Conservation (phyloP, 2,329 filamentous ascomycete genomes). For the Penicillium sp. region DNA sequence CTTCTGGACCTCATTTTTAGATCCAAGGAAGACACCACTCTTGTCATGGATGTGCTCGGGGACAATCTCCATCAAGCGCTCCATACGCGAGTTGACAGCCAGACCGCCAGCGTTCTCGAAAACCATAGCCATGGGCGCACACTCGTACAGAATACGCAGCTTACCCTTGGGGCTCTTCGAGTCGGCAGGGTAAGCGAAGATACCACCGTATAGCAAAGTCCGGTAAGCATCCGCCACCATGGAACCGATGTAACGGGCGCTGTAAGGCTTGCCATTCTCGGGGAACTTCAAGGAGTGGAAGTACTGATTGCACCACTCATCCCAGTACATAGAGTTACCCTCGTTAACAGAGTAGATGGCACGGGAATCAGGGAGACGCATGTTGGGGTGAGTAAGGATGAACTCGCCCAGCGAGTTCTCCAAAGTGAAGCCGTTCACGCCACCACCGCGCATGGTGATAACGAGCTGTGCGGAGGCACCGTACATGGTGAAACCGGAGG, state of each 20-base stretch:
- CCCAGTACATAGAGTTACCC: slow-evolving; percentile 97
- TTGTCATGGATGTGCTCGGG: slow-evolving; percentile 94
- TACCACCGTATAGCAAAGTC: slow-evolving; percentile 89
- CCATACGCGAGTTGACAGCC: slow-evolving; percentile 88
- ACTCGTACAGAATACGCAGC: slow-evolving; percentile 95
- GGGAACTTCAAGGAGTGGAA: slow-evolving; percentile 87
- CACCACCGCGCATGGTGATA: slow-evolving; percentile 90
- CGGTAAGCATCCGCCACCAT: slow-evolving; percentile 99
- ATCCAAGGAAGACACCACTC: slow-evolving; percentile 94
- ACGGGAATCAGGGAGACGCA: slow-evolving; percentile 78
- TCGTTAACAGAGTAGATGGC: slow-evolving; percentile 98
- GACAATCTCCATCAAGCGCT: slow-evolving; percentile 82
- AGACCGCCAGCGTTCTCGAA: slow-evolving; percentile 98
- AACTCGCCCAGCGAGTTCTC: slow-evolving; percentile 97
- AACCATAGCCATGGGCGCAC: slow-evolving; percentile 97
- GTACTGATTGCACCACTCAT: slow-evolving; percentile 81
- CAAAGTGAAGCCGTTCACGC: slow-evolving; percentile 96
- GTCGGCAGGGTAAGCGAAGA: slow-evolving; percentile 96
- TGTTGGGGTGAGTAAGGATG: slow-evolving; percentile 94
- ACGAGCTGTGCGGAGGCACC: slow-evolving; percentile 95
- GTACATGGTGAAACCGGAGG: slow-evolving; percentile 99
- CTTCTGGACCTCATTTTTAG: slow-evolving; percentile 92
- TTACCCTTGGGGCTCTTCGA: slow-evolving; percentile 99
- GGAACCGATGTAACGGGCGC: slow-evolving; percentile 89
- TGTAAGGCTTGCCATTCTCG: slow-evolving; percentile 77